Percentiles rank a stretch among this genome's conserved stretches.
Conservation (phyloP, 2,329 filamentous ascomycete species). For the Colletotrichum neosansevieriae region DNA sequence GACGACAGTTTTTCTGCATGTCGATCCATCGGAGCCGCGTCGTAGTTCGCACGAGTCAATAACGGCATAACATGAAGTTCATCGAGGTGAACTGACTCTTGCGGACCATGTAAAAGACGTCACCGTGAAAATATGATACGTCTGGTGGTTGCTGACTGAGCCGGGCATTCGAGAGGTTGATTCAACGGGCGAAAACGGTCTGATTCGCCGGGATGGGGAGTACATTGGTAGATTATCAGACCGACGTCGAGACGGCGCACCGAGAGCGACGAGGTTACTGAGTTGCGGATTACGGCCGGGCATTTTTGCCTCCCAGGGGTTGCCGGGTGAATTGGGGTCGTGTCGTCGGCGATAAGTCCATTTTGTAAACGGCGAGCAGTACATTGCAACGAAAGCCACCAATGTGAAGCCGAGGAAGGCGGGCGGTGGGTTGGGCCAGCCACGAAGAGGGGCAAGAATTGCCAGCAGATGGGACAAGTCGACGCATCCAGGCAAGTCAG, state of each 20-base stretch:
- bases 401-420: slow-evolving; percentile 28
- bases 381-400: slow-evolving; percentile 27
- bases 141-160: slow-evolving; percentile 36
- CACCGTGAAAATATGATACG: slow-evolving; percentile 23
- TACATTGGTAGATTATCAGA: background rate
- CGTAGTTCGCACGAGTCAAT: slow-evolving; percentile 37
- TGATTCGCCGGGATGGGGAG: slow-evolving; percentile 31
- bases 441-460: slow-evolving; percentile 25
- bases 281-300: slow-evolving; percentile 3
- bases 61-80: slow-evolving; percentile 11
- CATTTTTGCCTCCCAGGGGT: slow-evolving; percentile 32
- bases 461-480: slow-evolving; percentile 17
- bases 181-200: slow-evolving; percentile 16
- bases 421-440: slow-evolving; percentile 21
- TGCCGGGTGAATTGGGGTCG: slow-evolving; percentile 28
- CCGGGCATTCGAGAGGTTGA: background rate
- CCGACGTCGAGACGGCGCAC: slow-evolving; percentile 29
- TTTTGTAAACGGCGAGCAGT: background rate
- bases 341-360: background rate
- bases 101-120: slow-evolving; percentile 19
- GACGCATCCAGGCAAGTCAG: slow-evolving; percentile 32
- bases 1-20: slow-evolving; percentile 35
- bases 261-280: background rate
- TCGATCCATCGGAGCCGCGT: slow-evolving; percentile 19
- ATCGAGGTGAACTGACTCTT: slow-evolving; percentile 27